phyloP scores from a whole-genome alignment of 441 rosid genomes.

The Capsella rubella region DNA sequence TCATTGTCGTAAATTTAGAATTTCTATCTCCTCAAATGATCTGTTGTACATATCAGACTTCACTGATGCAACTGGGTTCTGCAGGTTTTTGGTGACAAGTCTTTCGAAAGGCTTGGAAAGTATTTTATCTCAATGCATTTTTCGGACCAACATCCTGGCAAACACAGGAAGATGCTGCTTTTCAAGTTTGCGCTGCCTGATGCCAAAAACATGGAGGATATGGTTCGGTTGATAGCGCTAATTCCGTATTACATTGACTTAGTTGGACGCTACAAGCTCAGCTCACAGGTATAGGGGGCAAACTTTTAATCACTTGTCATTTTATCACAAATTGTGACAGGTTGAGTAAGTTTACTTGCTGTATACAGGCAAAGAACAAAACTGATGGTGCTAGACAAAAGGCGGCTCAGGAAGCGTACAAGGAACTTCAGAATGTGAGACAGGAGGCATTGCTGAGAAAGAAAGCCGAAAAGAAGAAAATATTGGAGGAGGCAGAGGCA shows the following conservation, averaged over 20 bases:
- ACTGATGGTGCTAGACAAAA: constrained; percentile 80
- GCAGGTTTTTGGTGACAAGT: constrained; percentile 96
- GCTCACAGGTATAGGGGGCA: constrained; percentile 68
- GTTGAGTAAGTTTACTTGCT: background rate
- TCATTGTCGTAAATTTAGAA: background rate
- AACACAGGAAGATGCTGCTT: constrained; percentile 79
- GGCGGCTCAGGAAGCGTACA: constrained; percentile 89
- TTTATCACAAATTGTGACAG: background rate
- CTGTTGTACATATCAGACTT: constrained; percentile 4
- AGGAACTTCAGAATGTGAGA: constrained; percentile 83
- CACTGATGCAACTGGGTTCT: constrained; percentile 1
- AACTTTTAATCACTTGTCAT: constrained; percentile 2
- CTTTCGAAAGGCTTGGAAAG: constrained; percentile 85
- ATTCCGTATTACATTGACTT: constrained; percentile 92
- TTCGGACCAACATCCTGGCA: constrained; percentile 84
- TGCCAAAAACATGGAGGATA: constrained; percentile 77
- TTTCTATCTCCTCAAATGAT: background rate
- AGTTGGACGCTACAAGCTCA: constrained; percentile 90
- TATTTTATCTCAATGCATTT: constrained; percentile 95
- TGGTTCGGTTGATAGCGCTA: constrained; percentile 81
- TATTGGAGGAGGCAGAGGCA: constrained; percentile 90
- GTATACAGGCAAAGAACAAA: constrained; percentile 81
- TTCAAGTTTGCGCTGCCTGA: constrained; percentile 93
- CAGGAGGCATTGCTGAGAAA: constrained; percentile 92
- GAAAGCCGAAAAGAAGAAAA: constrained; percentile 84